Base-by-base conservation (phyloP, 1,284 basidiomycete species). In the Sporisorium iseilematis-ciliati region DNA sequence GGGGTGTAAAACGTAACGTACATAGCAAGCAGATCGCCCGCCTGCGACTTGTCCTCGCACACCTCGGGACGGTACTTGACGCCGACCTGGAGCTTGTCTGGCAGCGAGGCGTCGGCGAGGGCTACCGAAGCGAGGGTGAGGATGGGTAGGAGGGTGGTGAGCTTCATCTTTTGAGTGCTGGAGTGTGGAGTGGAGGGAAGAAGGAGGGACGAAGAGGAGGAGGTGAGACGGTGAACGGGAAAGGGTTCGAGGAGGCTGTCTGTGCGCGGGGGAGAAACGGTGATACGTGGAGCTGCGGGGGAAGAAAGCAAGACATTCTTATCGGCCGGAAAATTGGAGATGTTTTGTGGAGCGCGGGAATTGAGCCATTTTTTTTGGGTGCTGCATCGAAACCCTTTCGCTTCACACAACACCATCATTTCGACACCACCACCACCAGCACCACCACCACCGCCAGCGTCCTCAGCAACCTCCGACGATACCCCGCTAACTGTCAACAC, bases 21-120 rank as follows among this genome's bases (percentile, higher is more conserved):
- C 73, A 94, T 92, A 73, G 88, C 83, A 75, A 94, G 88, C 48
- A 86, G 80, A 83, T 93, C 92, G 0, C 91, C 92, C 43, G 88
- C 89, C 82, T 87, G 84, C 0, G 92, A 89, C 78, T 88, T 90
- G 35, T 86, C 75, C 2, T 87, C 60, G 83, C 93, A 94, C 46
- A 88, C 86, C 2, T 88, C 88, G 4, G 79, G 78, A 66, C 86
- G 86, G 82, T 86, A 84, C 78, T 86, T 88, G 78, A 88, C 87
- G 10, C 77, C 85, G 49, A 82, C 76, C 59, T 80, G 77, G 56
- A 84, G 64, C 57, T 66, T 45, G 65, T 73, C 65, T 1, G 83
- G 80, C 35, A 71, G 31, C 16, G 25, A 49, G 11, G 20, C 26
- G 18, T 77, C 65, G 0, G 68, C 67, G 0, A 79, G 77, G 21